Evolutionary conservation across 495 filamentous ascomycete species (phyloP).

Genomic region (Hypoxylon subgilvum): DNA sequence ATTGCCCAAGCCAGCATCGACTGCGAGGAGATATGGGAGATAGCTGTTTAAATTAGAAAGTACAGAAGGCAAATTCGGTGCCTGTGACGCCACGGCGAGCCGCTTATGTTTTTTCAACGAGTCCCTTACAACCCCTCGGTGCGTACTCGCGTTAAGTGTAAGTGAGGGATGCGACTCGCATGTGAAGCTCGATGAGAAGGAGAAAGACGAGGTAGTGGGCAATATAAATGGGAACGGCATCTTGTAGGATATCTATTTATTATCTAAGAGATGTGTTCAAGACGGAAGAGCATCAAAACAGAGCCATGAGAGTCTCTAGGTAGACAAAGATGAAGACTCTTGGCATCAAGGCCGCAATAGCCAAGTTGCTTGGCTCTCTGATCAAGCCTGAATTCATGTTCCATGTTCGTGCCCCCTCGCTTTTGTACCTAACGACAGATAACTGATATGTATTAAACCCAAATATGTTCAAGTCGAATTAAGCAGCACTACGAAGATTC

Average conservation of each 20-base stretch:
- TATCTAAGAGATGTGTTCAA: too few species aligned
- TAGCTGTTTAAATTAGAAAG: conserved; percentile 73
- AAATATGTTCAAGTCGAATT: not conserved
- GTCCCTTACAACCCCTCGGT: conserved; percentile 77
- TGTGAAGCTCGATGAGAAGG: conserved; percentile 73
- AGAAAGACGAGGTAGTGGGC: conserved; percentile 82
- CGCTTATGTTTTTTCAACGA: conserved; percentile 83
- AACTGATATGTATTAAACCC: not conserved
- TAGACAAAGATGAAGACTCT: too few species aligned
- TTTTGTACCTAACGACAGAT: conserved; percentile 4
- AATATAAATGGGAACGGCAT: conserved; percentile 89
- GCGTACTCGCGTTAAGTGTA: conserved; percentile 74
- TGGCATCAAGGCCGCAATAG: conserved; percentile 8
- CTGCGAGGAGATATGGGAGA: conserved; percentile 75
- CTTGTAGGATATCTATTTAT: too few species aligned
- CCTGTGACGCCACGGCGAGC: conserved; percentile 68
- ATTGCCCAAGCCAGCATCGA: conserved; percentile 71
- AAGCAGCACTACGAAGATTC: not conserved
- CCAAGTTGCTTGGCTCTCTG: conserved; percentile 18
- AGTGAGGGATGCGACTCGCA: conserved; percentile 83
- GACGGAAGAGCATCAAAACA: not conserved
- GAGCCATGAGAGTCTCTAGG: too few species aligned
- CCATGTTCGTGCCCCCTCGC: conserved; percentile 4
- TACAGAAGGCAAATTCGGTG: conserved; percentile 68
- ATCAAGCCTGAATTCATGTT: conserved; percentile 9